Conservation (phyloP, 441 rosid genomes). For the Gossypium gossypioides region DNA sequence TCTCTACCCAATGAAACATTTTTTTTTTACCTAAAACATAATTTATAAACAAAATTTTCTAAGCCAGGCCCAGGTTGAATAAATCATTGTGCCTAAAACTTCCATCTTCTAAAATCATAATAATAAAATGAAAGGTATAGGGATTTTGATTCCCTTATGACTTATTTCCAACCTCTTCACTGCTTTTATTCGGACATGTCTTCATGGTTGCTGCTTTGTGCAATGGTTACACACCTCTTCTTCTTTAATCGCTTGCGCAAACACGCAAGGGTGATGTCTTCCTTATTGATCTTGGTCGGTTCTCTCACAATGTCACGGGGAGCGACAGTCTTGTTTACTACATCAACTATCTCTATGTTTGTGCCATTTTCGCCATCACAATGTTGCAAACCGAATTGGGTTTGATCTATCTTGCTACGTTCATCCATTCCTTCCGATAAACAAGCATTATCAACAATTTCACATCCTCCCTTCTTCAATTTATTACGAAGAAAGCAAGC, state of each 20-base stretch:
- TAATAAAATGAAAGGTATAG: neutral
- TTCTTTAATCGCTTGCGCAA: constrained; percentile 8
- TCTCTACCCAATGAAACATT: neutral
- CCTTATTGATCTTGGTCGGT: neutral
- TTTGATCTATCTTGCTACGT: neutral
- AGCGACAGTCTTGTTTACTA: neutral
- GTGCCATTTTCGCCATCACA: neutral
- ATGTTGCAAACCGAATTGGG: neutral
- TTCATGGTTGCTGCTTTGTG: neutral
- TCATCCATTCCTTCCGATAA: constrained; percentile 9
- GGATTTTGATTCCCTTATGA: neutral
- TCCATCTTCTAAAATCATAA: neutral
- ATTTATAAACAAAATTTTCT: neutral
- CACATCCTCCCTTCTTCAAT: constrained; percentile 20
- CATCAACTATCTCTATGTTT: constrained; percentile 10
- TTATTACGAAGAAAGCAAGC: constrained; percentile 19
- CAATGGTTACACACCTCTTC: neutral
- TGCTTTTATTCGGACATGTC: neutral
- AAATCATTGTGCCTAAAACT: neutral
- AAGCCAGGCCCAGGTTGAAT: neutral
- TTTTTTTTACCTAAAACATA: neutral
- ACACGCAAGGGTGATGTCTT: constrained; percentile 15
- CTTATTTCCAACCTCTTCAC: neutral
- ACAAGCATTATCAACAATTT: neutral
- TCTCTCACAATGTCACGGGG: constrained; percentile 2